These are phyloP conservation scores for Solanum rostratum DNA, from an alignment of 257 asterid species.

Conservation along the genomic window DNA sequence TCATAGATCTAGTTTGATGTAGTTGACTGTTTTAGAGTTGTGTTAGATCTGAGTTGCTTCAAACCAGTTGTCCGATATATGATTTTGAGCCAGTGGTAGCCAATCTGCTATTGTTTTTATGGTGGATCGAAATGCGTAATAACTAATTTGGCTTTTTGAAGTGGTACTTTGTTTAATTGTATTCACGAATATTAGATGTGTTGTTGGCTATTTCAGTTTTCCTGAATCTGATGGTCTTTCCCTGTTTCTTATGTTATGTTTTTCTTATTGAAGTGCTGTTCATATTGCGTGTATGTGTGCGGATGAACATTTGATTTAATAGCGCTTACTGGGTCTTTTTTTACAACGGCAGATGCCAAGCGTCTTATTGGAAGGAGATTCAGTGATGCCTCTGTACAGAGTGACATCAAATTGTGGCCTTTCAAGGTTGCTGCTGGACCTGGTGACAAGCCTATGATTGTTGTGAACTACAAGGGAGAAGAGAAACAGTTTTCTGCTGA, in stretches of 20 bases:
- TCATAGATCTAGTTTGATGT: not conserved
- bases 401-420: conserved; percentile 15
- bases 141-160: not conserved
- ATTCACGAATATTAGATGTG: not conserved
- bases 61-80: not conserved
- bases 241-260: not conserved
- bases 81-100: not conserved
- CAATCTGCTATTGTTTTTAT: not conserved
- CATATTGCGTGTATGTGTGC: not conserved
- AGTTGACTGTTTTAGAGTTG: not conserved
- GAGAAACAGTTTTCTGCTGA: conserved; percentile 10
- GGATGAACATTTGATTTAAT: not conserved
- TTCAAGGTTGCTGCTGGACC: not conserved
- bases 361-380: conserved; percentile 13
- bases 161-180: not conserved
- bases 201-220: not conserved
- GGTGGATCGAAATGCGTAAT: too few relatives aligned
- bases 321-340: not conserved
- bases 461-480: conserved; percentile 8
- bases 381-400: conserved; percentile 4
- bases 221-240: not conserved
- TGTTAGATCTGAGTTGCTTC: not conserved
- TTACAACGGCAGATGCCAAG: conserved; percentile 5
- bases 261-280: not conserved
- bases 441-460: conserved; percentile 9